phyloP scores from a whole-genome alignment of 83 land plant genomes.

The Larix sibirica region DNA sequence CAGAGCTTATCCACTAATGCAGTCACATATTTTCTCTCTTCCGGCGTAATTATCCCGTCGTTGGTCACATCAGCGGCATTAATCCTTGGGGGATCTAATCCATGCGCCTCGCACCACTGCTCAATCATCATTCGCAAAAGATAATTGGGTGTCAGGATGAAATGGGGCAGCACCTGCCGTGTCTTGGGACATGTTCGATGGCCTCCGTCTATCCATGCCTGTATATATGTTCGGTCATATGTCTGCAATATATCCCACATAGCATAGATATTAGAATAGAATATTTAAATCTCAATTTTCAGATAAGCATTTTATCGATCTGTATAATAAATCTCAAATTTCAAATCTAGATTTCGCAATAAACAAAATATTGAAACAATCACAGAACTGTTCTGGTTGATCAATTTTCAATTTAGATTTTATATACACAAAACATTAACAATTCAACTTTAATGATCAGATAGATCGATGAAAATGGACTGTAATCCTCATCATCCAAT shows the following conservation, averaged over 20 bases:
- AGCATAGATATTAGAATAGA: too few species aligned
- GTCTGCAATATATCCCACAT: slow-evolving; percentile 40
- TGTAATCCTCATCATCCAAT: too few species aligned
- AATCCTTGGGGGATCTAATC: slow-evolving; percentile 30
- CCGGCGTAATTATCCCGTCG: slow-evolving; percentile 24
- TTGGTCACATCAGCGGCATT: background rate
- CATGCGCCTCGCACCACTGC: slow-evolving; percentile 65
- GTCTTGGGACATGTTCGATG: slow-evolving; percentile 72
- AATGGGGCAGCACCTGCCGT: slow-evolving; percentile 71
- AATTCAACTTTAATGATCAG: too few species aligned
- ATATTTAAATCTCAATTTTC: too few species aligned
- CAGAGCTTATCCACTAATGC: slow-evolving; percentile 48
- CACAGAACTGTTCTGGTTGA: too few species aligned
- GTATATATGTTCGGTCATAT: slow-evolving; percentile 68
- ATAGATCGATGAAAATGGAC: too few species aligned
- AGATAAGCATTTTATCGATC: too few species aligned
- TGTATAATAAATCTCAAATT: too few species aligned
- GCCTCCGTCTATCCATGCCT: slow-evolving; percentile 72
- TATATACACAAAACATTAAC: too few species aligned
- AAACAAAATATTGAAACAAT: too few species aligned
- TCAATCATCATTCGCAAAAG: slow-evolving; percentile 62
- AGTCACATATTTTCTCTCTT: slow-evolving; percentile 35
- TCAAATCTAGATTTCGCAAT: too few species aligned
- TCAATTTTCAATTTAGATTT: too few species aligned
- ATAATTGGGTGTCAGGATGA: slow-evolving; percentile 71